A percentile compares a stretch with the other conserved stretches of the same genome.
phyloP scores from a whole-genome alignment of 805 yeast species.

The Kuraishia hungarica region DNA sequence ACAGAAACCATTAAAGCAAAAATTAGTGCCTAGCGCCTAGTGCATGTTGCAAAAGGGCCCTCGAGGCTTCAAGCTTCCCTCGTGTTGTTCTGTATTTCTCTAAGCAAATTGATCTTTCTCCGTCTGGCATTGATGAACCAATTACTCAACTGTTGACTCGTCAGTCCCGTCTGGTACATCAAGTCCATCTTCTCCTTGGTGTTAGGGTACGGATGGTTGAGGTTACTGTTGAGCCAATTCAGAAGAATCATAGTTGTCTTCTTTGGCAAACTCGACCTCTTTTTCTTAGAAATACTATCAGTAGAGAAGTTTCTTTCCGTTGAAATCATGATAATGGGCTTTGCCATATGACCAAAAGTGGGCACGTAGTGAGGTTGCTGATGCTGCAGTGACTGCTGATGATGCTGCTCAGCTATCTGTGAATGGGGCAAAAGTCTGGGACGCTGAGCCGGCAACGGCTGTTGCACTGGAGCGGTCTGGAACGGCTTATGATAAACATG shows the following conservation, averaged over 20 bases:
- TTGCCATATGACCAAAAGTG: too few species aligned
- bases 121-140: constrained; percentile 61
- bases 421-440: background rate
- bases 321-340: background rate
- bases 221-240: constrained; percentile 46
- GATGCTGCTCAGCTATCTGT: background rate
- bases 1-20: background rate
- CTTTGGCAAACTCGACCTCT: constrained; percentile 49
- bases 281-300: constrained; percentile 15
- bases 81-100: constrained; percentile 25
- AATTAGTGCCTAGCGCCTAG: background rate
- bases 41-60: background rate
- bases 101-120: constrained; percentile 42
- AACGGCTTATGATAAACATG: background rate
- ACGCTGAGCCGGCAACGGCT: background rate
- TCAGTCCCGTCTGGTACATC: constrained; percentile 45
- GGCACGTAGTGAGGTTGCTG: background rate
- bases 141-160: constrained; percentile 49
- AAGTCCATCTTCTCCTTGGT: constrained; percentile 46
- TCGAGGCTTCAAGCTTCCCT: constrained; percentile 3
- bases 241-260: constrained; percentile 45
- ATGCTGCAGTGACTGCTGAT: background rate
- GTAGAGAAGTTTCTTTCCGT: background rate
- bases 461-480: background rate
- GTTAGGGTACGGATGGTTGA: constrained; percentile 54